Evolutionary conservation across 176 grass and related monocot genomes (phyloP).

Genomic region (Tillandsia fasciculata): DNA sequence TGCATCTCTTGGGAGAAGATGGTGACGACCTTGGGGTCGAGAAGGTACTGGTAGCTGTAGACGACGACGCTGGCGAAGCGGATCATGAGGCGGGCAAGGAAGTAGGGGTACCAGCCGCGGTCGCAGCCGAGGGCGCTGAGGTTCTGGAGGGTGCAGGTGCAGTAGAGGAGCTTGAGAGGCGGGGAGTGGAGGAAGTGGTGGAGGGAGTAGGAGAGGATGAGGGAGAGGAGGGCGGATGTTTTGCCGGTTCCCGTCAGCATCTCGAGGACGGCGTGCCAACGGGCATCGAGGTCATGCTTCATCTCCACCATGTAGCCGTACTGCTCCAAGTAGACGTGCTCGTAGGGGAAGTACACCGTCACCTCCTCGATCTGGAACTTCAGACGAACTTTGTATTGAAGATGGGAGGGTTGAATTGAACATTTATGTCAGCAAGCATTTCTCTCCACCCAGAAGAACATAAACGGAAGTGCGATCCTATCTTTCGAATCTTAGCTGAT

Average conservation of each 20-base stretch:
- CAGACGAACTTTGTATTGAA: conserved; percentile 10
- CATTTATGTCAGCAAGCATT: no score
- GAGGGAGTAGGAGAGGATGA: conserved; percentile 69
- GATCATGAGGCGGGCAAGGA: conserved; percentile 79
- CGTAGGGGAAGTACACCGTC: conserved; percentile 82
- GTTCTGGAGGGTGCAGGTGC: conserved; percentile 72
- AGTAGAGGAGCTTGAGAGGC: conserved; percentile 78
- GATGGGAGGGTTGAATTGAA: no score
- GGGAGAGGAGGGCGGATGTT: conserved; percentile 75
- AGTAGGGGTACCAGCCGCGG: conserved; percentile 69
- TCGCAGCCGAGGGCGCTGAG: conserved; percentile 59
- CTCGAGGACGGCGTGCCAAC: conserved; percentile 88
- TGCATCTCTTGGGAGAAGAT: conserved; percentile 92
- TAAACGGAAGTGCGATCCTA: no score
- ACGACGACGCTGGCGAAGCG: conserved; percentile 82
- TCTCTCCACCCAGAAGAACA: no score
- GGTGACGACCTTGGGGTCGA: conserved; percentile 85
- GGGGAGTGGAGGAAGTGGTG: conserved; percentile 24
- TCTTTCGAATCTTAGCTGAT: no score
- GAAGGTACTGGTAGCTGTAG: conserved; percentile 93
- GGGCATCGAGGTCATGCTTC: conserved; percentile 74
- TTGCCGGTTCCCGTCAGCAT: conserved; percentile 96
- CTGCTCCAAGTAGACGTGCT: conserved; percentile 89
- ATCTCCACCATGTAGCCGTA: conserved; percentile 84
- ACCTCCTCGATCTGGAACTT: conserved; percentile 56